Base-by-base conservation (phyloP, 768 basidiomycete genomes). In the Tylopilus sp. region DNA sequence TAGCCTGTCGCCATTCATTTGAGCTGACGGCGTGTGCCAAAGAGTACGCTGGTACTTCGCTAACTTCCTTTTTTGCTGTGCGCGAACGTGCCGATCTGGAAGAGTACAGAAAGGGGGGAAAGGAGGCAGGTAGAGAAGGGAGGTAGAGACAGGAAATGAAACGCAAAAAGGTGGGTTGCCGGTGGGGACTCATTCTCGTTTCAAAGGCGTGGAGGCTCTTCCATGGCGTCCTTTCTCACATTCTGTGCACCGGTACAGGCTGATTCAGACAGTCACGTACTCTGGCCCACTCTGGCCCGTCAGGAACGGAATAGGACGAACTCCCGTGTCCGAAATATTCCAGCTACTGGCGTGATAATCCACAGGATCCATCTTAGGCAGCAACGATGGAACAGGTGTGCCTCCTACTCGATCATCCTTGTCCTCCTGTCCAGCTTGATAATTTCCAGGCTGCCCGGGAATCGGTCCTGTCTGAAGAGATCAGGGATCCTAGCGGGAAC, bases 71-170 rank as follows among this genome's bases (percentile, higher is more conserved):
- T 35, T 23, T 4, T 21, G 28, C 31, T 11, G 23, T 35, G 35
- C 40, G 23, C 25, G 44, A 44, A 40, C 30, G 28, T 36, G 46
- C 44, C 48, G 46, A 54, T 60, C 59, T 42, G 42, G 48, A 48
- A 51, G 49, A 26, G 6, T 8, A 35, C 38, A 42, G 43, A 56
- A 55, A 44, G 35, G 46, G 22, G 51, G 26, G n/a, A 17, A 36
- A 31, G 31, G 17, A 13, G 15, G 43, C n/a, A 35, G 36, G n/a
- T 30, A 22, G 21, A 31, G 21, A 26, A 31, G 44, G 15, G 11
- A 6, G 28, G 25, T 36, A 3, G 22, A 6, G 44, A 33, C n/a
- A 21, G 35, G 18, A 47, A 46, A 55, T 50, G 48, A 46, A 28
- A 41, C 43, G 18, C 20, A n/a, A 28, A 15, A 18, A 28, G 31